These are phyloP conservation scores for Lenzites betulinus DNA, from an alignment of 768 basidiomycete species.

Conservation along the genomic window DNA sequence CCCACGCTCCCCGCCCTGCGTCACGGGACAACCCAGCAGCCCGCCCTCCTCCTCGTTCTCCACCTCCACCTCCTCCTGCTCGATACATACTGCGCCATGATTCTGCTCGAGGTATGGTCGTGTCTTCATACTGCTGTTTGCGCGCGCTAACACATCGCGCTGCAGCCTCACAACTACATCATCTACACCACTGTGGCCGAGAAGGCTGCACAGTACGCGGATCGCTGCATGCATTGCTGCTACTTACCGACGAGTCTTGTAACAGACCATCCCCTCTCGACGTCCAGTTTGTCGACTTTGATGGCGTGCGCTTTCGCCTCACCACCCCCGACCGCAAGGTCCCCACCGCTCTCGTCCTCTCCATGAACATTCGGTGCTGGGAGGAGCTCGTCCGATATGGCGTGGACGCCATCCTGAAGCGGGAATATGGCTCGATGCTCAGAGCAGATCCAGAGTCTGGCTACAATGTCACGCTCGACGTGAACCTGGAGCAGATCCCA, in stretches of 20 bases:
- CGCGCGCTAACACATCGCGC: background rate
- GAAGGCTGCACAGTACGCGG: conserved; percentile 77
- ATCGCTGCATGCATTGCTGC: conserved; percentile 6
- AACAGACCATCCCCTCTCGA: conserved; percentile 86
- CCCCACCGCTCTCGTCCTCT: conserved; percentile 63
- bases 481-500: conserved; percentile 88
- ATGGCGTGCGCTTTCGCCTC: conserved; percentile 92
- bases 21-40: conserved; percentile 17
- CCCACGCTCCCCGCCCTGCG: conserved; percentile 16
- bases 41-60: background rate
- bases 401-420: conserved; percentile 71
- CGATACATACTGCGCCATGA: conserved; percentile 49
- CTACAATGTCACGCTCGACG: conserved; percentile 83
- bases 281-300: conserved; percentile 97
- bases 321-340: conserved; percentile 88
- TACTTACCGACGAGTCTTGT: background rate
- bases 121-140: background rate
- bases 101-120: conserved; percentile 74
- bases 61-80: conserved; percentile 2
- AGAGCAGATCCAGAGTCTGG: conserved; percentile 74
- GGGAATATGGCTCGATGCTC: conserved; percentile 82
- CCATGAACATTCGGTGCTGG: conserved; percentile 99
- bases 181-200: conserved; percentile 89
- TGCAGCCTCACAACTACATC: conserved; percentile 87
- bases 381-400: conserved; percentile 88